Evolutionary conservation across 306 rosid species (phyloP), one percentile per base, ranked within the genome.

Genomic region (Oemleria cerasiformis): DNA sequence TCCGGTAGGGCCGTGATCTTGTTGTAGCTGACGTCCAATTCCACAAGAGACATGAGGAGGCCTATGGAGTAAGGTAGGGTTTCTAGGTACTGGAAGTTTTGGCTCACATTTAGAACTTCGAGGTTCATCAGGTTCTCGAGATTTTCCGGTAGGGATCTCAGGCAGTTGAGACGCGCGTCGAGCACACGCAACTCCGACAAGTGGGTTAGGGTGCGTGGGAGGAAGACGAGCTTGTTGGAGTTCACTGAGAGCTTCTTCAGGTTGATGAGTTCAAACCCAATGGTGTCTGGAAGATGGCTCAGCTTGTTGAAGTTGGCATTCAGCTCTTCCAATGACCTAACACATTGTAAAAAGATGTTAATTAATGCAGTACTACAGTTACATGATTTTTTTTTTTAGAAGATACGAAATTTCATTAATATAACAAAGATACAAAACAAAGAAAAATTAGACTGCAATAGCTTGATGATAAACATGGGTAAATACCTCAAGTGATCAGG

Each of bases 231-330:
- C 71, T 89, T 91, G 90, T 94, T 94, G 9, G 95, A 91, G 83
- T 91, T 94, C 15, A 94, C 86, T 0, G 89, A 68, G 2, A 94
- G 83, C 75, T 91, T 94, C 81, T 86, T 87, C 8, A 94, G 82
- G 72, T 85, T 89, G 38, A 16, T 36, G 7, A 94, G 76, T 64
- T 89, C 97, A 20, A 72, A 85, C 0, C 98, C 98, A 12, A 94
- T 70, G 0, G 82, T 82, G 1, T 94, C 96, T 44, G 98, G 89
- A 0, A 91, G 79, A 9, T 63, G 84, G 0, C 40, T 79, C 62
- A 91, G 70, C 81, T 88, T 82, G 84, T 94, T 94, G 91, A 94
- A 94, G 85, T 94, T 94, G 9, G 94, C 90, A 63, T 89, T 89
- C 79, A 94, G 68, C 71, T 94, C 97, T 73, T 89, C 99, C 9